Percentiles rank a stretch among this genome's conserved stretches.
Conservation (phyloP, 495 filamentous ascomycete genomes). For the Penicillium cosmopolitanum region DNA sequence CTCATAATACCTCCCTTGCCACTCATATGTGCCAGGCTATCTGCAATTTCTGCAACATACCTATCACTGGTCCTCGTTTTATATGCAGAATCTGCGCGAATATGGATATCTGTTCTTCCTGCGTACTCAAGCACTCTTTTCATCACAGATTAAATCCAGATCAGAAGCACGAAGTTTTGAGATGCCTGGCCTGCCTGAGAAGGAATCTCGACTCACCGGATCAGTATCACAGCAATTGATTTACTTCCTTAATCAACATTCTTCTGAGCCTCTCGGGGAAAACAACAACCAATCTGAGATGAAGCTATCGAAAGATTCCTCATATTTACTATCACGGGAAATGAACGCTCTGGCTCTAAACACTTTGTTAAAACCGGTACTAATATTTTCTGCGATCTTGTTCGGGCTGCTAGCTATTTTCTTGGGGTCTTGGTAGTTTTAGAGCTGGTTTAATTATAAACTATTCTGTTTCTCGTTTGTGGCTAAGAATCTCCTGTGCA, state of each 20-base stretch:
- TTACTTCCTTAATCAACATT: slow-evolving; percentile 1
- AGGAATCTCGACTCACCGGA: slow-evolving; percentile 6
- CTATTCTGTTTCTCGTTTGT: slow-evolving; percentile 5
- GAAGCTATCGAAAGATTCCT: slow-evolving; percentile 8
- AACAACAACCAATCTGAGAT: slow-evolving; percentile 8
- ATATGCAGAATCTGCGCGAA: slow-evolving; percentile 16
- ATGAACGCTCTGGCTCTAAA: slow-evolving; percentile 9
- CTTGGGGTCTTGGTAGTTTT: slow-evolving; percentile 2
- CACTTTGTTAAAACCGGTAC: not conserved
- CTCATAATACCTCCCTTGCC: not conserved
- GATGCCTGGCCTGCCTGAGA: slow-evolving; percentile 8
- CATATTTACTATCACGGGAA: not conserved
- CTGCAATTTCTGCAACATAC: slow-evolving; percentile 1
- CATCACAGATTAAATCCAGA: slow-evolving; percentile 10
- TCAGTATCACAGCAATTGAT: slow-evolving; percentile 9
- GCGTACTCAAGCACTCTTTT: slow-evolving; percentile 4
- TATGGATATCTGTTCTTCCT: slow-evolving; percentile 18
- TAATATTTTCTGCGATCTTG: slow-evolving; percentile 8
- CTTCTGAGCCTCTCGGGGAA: not conserved
- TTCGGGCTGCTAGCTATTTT: slow-evolving; percentile 11
- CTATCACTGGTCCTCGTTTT: slow-evolving; percentile 9
- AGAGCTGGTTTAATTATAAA: not conserved
- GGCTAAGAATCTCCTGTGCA: slow-evolving; percentile 3
- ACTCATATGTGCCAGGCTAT: slow-evolving; percentile 1
- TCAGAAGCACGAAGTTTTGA: slow-evolving; percentile 14